Conservation (phyloP, 176 grass and related monocot species). For the Musa beccarii region DNA sequence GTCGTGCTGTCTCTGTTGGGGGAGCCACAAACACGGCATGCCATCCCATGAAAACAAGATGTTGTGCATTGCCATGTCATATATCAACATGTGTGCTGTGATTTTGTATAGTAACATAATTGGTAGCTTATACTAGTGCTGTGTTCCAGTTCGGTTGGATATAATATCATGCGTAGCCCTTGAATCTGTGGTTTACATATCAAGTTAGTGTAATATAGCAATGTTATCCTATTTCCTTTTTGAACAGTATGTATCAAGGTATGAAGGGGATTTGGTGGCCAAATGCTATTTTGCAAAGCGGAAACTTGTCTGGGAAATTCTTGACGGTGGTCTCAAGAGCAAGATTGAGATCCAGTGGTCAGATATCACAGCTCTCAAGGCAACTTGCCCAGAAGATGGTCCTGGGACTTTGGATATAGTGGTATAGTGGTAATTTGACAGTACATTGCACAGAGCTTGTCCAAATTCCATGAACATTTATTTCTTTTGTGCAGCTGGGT, state of each 20-base stretch:
- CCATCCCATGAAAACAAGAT: too few species aligned
- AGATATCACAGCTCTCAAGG: slow-evolving; percentile 54
- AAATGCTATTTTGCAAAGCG: slow-evolving; percentile 83
- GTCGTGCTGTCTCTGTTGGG: too few species aligned
- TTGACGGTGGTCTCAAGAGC: slow-evolving; percentile 56
- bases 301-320: slow-evolving; percentile 72
- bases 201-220: too few species aligned
- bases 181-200: neutral
- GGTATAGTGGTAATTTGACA: slow-evolving; percentile 24
- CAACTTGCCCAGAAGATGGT: slow-evolving; percentile 41
- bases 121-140: too few species aligned
- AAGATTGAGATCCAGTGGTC: slow-evolving; percentile 82
- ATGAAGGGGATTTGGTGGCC: slow-evolving; percentile 71
- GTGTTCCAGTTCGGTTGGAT: neutral
- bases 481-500: slow-evolving; percentile 42
- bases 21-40: too few species aligned
- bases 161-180: neutral
- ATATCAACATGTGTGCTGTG: too few species aligned
- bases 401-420: slow-evolving; percentile 44
- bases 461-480: neutral
- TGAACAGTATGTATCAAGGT: slow-evolving; percentile 40
- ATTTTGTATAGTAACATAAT: too few species aligned
- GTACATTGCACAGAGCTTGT: slow-evolving; percentile 14
- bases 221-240: neutral
- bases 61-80: too few species aligned